Evolutionary conservation across 805 yeast genomes (phyloP).

Genomic region (Saccharomycopsis sp.): DNA sequence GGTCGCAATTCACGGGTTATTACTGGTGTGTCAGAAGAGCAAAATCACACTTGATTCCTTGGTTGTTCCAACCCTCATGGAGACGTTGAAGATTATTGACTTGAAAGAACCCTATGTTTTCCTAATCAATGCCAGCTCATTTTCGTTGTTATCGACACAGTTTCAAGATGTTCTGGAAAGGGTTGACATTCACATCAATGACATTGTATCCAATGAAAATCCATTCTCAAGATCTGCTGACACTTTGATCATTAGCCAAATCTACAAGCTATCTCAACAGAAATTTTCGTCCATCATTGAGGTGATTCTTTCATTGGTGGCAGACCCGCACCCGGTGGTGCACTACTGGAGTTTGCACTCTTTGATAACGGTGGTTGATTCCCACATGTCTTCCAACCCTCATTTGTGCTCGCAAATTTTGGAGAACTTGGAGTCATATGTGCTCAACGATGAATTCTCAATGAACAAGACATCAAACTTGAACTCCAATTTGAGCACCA

Average conservation of each 20-base stretch:
- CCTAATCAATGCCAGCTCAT: conserved; percentile 43
- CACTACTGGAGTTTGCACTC: conserved; percentile 66
- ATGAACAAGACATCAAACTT: conserved; percentile 34
- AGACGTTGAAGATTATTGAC: conserved; percentile 39
- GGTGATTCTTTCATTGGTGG: conserved; percentile 48
- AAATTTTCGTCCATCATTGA: conserved; percentile 41
- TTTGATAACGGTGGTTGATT: conserved; percentile 45
- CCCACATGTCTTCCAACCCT: conserved; percentile 40
- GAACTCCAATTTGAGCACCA: conserved; percentile 41
- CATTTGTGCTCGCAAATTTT: conserved; percentile 38
- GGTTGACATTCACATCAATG: conserved; percentile 48
- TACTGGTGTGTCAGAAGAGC: conserved; percentile 23
- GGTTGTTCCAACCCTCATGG: conserved; percentile 40
- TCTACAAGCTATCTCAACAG: conserved; percentile 27
- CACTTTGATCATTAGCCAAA: conserved; percentile 40
- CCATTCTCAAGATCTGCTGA: conserved; percentile 58
- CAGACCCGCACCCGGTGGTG: conserved; percentile 81
- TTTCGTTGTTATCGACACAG: conserved; percentile 42
- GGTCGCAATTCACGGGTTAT: conserved; percentile 50
- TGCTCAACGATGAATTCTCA: conserved; percentile 43
- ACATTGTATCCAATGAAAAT: conserved; percentile 53
- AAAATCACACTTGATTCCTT: conserved; percentile 23
- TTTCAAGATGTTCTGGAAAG: conserved; percentile 31
- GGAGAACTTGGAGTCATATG: conserved; percentile 28
- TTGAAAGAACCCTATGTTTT: conserved; percentile 34